Conservation (phyloP, 345 rosid genomes). For the Eucalyptus dawsonii region DNA sequence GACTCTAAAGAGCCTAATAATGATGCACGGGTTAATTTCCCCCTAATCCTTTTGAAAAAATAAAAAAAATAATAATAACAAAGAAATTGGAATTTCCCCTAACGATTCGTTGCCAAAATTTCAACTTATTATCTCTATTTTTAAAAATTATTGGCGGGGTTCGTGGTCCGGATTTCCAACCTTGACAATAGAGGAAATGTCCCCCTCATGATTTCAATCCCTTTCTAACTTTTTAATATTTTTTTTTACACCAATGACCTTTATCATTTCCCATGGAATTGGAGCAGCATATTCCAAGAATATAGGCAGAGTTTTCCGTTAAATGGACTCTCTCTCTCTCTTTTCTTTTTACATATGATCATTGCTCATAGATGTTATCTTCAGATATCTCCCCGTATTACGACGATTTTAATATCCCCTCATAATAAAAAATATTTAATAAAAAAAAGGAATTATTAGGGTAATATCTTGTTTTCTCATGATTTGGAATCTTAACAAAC, state of each 20-base stretch:
- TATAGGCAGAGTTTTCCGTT: neutral
- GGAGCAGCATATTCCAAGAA: neutral
- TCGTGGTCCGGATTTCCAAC: neutral
- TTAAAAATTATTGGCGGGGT: neutral
- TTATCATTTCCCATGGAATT: neutral
- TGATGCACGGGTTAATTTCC: neutral
- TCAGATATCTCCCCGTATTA: rapidly evolving
- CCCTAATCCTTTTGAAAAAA: neutral
- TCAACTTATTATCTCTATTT: neutral
- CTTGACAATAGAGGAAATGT: neutral
- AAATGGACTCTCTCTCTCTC: neutral
- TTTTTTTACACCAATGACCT: neutral
- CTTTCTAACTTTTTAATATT: no score
- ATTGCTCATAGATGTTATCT: neutral
- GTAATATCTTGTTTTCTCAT: neutral
- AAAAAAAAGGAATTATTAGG: no score
- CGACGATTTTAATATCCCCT: neutral
- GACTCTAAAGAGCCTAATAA: neutral
- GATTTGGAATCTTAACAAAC: neutral
- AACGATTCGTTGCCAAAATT: neutral
- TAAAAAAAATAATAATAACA: neutral
- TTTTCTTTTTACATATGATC: neutral
- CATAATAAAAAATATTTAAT: neutral
- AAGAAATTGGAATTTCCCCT: neutral
- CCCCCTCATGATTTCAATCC: neutral